phyloP scores from a whole-genome alignment of 2,329 filamentous ascomycete genomes.

The Chaetomiaceae sp. region DNA sequence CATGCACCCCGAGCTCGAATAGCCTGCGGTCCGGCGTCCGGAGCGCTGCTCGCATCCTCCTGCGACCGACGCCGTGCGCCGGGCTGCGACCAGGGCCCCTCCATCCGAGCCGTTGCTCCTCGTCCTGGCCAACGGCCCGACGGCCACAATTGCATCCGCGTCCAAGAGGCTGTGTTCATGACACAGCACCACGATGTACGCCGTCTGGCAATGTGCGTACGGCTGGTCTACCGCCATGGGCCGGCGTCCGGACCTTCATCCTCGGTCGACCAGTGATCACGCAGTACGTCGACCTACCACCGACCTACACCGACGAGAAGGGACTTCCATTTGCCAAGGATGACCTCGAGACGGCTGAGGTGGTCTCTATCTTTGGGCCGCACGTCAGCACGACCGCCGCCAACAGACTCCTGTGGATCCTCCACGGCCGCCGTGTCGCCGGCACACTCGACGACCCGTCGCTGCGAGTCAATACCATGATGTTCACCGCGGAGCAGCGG shows the following conservation, averaged over 20 bases:
- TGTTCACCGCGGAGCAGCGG: constrained; percentile 38
- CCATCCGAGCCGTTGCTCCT: constrained; percentile 17
- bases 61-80: constrained; percentile 13
- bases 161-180: neutral
- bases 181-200: neutral
- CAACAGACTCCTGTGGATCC: constrained; percentile 50
- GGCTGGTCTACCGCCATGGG: constrained; percentile 7
- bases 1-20: constrained; percentile 24
- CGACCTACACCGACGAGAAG: constrained; percentile 47
- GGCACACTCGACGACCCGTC: constrained; percentile 57
- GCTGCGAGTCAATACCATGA: constrained; percentile 41
- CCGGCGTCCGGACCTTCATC: constrained; percentile 25
- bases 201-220: constrained; percentile 1
- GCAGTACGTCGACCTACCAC: constrained; percentile 54
- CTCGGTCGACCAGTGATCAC: constrained; percentile 34
- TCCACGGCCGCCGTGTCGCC: constrained; percentile 58
- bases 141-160: neutral
- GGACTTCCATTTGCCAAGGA: constrained; percentile 48
- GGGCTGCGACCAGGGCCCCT: constrained; percentile 3
- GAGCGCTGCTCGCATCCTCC: constrained; percentile 17
- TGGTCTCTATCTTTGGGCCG: constrained; percentile 44
- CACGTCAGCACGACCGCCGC: constrained; percentile 39
- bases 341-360: constrained; percentile 45
- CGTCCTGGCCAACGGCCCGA: constrained; percentile 9
- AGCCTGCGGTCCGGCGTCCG: constrained; percentile 26